Percentiles rank a stretch among this genome's conserved stretches.
Conservation (phyloP, 257 asterid genomes). For the Thymus quinquecostatus region DNA sequence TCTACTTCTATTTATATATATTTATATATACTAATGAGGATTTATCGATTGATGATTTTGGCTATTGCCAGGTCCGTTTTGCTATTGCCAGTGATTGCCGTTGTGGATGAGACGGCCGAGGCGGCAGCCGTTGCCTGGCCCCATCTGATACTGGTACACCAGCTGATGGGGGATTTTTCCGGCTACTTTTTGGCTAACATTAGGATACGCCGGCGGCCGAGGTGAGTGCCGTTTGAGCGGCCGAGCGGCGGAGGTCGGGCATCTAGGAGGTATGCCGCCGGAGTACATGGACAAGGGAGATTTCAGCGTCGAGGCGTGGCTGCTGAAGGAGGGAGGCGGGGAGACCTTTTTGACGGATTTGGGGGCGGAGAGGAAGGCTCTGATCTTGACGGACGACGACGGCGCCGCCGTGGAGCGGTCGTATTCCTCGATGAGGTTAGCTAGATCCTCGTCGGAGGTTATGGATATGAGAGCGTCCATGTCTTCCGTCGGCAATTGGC, state of each 20-base stretch:
- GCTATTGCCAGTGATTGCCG: constrained; percentile 63
- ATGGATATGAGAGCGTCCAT: constrained; percentile 77
- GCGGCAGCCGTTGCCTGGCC: constrained; percentile 44
- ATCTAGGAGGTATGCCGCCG: constrained; percentile 30
- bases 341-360: constrained; percentile 50
- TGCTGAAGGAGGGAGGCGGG: constrained; percentile 50
- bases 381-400: constrained; percentile 51
- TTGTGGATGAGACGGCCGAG: constrained; percentile 48
- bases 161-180: constrained; percentile 44
- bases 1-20: background rate
- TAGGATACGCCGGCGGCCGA: constrained; percentile 49
- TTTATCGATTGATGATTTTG: background rate
- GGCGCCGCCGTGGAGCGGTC: constrained; percentile 42
- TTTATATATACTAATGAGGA: background rate
- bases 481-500: constrained; percentile 81
- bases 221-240: constrained; percentile 37
- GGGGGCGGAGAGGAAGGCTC: constrained; percentile 63
- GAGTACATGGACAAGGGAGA: constrained; percentile 23
- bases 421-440: constrained; percentile 79
- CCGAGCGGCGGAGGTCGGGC: constrained; percentile 28
- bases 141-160: constrained; percentile 37
- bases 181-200: constrained; percentile 33
- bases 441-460: constrained; percentile 79
- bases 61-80: constrained; percentile 22
- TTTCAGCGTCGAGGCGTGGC: constrained; percentile 45